Evolutionary conservation across 768 basidiomycete genomes (phyloP), one percentile per base, ranked within the genome.

Genomic region (Fomitopsis serialis): DNA sequence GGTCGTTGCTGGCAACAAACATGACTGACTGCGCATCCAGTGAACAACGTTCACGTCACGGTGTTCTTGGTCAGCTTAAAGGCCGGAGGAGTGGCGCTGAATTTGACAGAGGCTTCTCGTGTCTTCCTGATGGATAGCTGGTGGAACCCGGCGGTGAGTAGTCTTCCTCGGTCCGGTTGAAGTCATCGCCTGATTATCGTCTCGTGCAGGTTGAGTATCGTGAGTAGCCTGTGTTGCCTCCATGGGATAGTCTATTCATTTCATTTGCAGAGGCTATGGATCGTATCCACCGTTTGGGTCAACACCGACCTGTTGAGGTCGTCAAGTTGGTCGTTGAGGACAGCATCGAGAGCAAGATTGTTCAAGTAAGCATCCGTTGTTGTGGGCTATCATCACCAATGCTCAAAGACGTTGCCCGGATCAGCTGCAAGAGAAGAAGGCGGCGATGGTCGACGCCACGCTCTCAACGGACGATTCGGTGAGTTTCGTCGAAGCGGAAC

Each of bases 1-100:
- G 47, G n/a, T n/a, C n/a, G n/a, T n/a, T n/a, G 22, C 35, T 29
- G n/a, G 17, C 24, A 23, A 13, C 24, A 29, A 42, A 22, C 12
- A 12, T 23, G 17, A 32, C 32, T 49, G 54, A 22, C 36, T 4
- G 17, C 17, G n/a, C 19, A 19, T 45, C 1, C 52, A 93, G 91
- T 93, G 87, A 89, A 87, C 63, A 96, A 88, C 61, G 85, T 93
- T 3, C 82, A 94, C 54, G 92, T 96, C 35, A 98, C 94, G 2
- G 91, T 99, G n/a, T 98, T 99, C 74, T 80, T 99, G 23, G 92
- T 99, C 62, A 90, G 87, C 57, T 74, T 99, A 65, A 98, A 97
- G 69, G 96, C 96, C 1, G 96, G 96, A 46, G 95, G 95, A 66
- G 93, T 93, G 3, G 92, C 91, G 2, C 76, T 96, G 47, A 94